These are phyloP conservation scores for Paecilomyces niveus DNA, from an alignment of 2,329 filamentous ascomycete species.

Conservation along the genomic window DNA sequence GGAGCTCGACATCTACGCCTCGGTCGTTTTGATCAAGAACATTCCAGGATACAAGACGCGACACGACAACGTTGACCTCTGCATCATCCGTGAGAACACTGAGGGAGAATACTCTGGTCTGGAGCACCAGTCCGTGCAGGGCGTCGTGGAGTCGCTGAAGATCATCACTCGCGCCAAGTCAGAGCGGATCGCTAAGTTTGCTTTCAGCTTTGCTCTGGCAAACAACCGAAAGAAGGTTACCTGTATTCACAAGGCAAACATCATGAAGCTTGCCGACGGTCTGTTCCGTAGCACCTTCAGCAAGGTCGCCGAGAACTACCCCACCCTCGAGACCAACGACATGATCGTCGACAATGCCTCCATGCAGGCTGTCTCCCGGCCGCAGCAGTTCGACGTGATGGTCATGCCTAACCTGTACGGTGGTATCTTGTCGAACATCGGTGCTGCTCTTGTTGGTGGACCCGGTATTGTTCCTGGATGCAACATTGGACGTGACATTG, in stretches of 20 bases:
- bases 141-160: slow-evolving; percentile 98
- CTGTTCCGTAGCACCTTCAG: slow-evolving; percentile 98
- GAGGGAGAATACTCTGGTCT: slow-evolving; percentile 99
- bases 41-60: slow-evolving; percentile 97
- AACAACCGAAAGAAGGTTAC: slow-evolving; percentile 99
- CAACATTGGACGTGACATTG: slow-evolving; percentile 98
- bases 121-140: slow-evolving; percentile 94
- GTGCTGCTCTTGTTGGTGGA: slow-evolving; percentile 91
- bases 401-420: slow-evolving; percentile 99
- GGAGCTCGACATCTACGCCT: slow-evolving; percentile 99
- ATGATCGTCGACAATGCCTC: slow-evolving; percentile 99
- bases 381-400: slow-evolving; percentile 99
- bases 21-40: slow-evolving; percentile 97
- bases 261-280: slow-evolving; percentile 99
- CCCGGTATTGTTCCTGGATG: slow-evolving; percentile 95
- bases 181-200: slow-evolving; percentile 98
- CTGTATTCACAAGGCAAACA: slow-evolving; percentile 99
- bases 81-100: slow-evolving; percentile 99
- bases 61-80: slow-evolving; percentile 94
- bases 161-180: slow-evolving; percentile 99
- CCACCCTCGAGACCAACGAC: slow-evolving; percentile 91
- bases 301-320: slow-evolving; percentile 87
- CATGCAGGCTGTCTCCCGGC: slow-evolving; percentile 95
- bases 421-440: slow-evolving; percentile 98
- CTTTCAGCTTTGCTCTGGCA: slow-evolving; percentile 93